Base-by-base conservation (phyloP, 2,329 filamentous ascomycete genomes). In the Byssothecium circinans region DNA sequence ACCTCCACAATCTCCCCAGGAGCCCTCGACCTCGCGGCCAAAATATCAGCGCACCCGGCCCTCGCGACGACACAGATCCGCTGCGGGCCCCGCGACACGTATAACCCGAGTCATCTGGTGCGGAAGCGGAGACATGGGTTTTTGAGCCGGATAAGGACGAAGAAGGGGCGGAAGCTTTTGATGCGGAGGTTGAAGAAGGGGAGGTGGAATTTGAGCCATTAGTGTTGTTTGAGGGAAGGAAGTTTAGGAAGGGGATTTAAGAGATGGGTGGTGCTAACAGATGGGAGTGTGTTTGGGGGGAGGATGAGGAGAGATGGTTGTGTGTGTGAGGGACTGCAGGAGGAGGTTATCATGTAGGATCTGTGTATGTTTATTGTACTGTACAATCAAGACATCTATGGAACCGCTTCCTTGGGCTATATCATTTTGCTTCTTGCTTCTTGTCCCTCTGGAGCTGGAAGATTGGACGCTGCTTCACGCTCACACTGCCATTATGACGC, bases 61-160 rank as follows among this genome's bases (percentile, higher is more conserved):
- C 53, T 75, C 8, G 61, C 63, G 8, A 53, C 65, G 29, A 61
- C 68, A 19, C 75, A 77, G 56, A 69, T 76, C 18, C 69, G 75
- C 33, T 74, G 72, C 56, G 74, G 72, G 2, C 77, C 76, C 22
- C 75, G 82, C 53, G 70, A 78, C 47, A 85, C 83, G 34, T 85
- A 76, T 60, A 80, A 81, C 45, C 81, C 82, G 8, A 82, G 78
- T 41, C 79, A 84, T 53, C 62, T 77, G 36, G 79, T 84, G 34
- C 75, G 83, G 64, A 86, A 85, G 71, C 74, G 83, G 53, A 75
- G 82, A 58, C 80, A 83, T 69, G 82, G 82, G 2, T 85, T 83
- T 60, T 62, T 85, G 50, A 71, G 77, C 8, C 67, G 83, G 57
- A 54, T 82, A 51, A 73, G 73, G 60, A 75, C 74, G 18, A 75